Evolutionary conservation across 2,329 filamentous ascomycete genomes (phyloP).

Genomic region (Phaeoacremonium minimum): DNA sequence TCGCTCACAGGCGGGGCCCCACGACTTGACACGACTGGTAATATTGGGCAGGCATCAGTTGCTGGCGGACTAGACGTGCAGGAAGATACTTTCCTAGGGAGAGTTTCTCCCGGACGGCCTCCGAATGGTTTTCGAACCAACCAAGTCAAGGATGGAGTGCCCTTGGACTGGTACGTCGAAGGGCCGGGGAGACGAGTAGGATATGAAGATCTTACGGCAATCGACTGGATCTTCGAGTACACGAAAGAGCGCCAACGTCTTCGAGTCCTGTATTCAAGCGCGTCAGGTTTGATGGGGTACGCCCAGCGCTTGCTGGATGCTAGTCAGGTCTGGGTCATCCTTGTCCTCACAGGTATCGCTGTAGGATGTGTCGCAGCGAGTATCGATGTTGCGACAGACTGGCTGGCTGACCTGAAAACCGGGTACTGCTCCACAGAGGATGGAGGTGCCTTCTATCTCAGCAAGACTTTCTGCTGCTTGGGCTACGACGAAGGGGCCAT

Average conservation of each 20-base stretch:
- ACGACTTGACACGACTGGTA: conserved; percentile 2
- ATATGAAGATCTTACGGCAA: conserved; percentile 94
- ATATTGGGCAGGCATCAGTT: neutral
- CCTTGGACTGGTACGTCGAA: conserved; percentile 82
- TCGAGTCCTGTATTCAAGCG: conserved; percentile 67
- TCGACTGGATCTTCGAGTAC: conserved; percentile 99
- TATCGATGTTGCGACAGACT: conserved; percentile 88
- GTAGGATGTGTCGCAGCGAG: conserved; percentile 81
- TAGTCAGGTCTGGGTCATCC: conserved; percentile 86
- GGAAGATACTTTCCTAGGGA: neutral
- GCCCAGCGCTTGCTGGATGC: conserved; percentile 71
- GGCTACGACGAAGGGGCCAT: conserved; percentile 80
- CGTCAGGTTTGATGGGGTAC: conserved; percentile 68
- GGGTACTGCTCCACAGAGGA: conserved; percentile 79
- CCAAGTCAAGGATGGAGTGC: conserved; percentile 38
- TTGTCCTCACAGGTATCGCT: conserved; percentile 79
- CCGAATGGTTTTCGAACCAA: neutral
- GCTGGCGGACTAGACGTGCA: neutral
- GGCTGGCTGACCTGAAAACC: conserved; percentile 88
- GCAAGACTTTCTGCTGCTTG: conserved; percentile 88
- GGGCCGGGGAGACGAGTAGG: conserved; percentile 85
- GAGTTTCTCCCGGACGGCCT: conserved; percentile 5
- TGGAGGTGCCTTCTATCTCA: conserved; percentile 86
- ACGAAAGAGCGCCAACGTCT: conserved; percentile 90
- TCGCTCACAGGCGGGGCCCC: conserved; percentile 37